Evolutionary conservation across 331 rosid genomes (phyloP).

Genomic region (Acacia concinna): DNA sequence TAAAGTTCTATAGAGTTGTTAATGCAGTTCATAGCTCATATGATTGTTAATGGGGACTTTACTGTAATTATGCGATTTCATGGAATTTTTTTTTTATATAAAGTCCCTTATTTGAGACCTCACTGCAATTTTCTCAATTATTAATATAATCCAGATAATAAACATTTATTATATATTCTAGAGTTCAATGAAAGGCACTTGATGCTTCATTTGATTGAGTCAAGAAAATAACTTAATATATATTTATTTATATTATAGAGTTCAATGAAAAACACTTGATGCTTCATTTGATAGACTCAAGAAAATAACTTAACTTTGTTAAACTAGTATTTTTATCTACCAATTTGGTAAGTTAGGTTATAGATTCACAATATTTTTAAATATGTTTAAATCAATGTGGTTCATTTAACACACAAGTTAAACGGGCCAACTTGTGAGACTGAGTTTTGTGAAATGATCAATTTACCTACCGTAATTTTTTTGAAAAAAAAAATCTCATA

Average conservation of each 20-base stretch:
- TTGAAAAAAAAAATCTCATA: no score
- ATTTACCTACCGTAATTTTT: not conserved
- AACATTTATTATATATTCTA: not conserved
- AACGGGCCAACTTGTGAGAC: not conserved
- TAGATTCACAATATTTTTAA: not conserved
- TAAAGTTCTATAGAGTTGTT: no score
- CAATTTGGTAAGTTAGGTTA: not conserved
- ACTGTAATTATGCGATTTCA: no score
- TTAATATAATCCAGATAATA: not conserved
- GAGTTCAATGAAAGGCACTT: not conserved
- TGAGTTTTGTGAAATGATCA: not conserved
- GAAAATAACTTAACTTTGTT: not conserved
- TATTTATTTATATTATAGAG: not conserved
- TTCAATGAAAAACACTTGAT: not conserved
- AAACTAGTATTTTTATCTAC: not conserved
- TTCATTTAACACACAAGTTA: not conserved
- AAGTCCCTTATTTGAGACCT: no score
- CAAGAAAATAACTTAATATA: not conserved
- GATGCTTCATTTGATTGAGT: not conserved
- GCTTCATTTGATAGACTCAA: not conserved
- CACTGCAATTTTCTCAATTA: no score
- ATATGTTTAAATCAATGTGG: not conserved
- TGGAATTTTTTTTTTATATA: no score
- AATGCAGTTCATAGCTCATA: no score
- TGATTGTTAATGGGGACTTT: no score